Base-by-base conservation (phyloP, 1,284 basidiomycete species). In the Melampsora larici-populina region DNA sequence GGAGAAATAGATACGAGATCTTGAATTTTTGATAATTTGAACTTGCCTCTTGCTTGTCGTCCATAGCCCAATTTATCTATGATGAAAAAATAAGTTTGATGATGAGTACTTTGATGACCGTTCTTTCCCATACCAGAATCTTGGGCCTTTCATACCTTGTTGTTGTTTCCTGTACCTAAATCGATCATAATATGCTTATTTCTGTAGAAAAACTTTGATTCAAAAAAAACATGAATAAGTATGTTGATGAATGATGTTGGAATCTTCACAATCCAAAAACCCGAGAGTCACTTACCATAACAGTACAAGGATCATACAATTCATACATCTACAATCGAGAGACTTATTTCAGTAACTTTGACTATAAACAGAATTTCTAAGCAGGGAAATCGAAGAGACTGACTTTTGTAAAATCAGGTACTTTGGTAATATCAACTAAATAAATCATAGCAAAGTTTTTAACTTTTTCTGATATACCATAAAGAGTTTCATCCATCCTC, bases 141-240 rank as follows among this genome's bases (percentile, higher is more conserved):
- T 13, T 4, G 11, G 13, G 55, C 4, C 4, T 29, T 21, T 9
- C 63, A 15, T 18, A 97, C 97, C 86, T 99, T 99, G 86, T 99
- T 99, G 86, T 99, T 99, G 86, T 99, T 98, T 87, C 97, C 96
- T 69, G 96, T 99, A 18, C 96, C 95, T 81, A 97, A 86, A 89
- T 98, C 96, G 83, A 99, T 97, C 96, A 99, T 98, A 86, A 99
- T 99, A 83, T 99, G 96, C 84, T 99, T 97, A 86, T 97, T 97
- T 58, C 94, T 94, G 82, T 24, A 67, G 72, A 26, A 65, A 62
- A 36, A 55, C 49, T 62, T 2, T 17, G 51, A 40, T 36, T 0
- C 33, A n/a, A 26, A 64, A 33, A 7, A 5, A 48, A 55, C 15
- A 6, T 17, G 5, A 1, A 62, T 6, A 21, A n/a, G n/a, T n/a